phyloP scores from a whole-genome alignment of 768 basidiomycete genomes.

The Tricholoma terreum region DNA sequence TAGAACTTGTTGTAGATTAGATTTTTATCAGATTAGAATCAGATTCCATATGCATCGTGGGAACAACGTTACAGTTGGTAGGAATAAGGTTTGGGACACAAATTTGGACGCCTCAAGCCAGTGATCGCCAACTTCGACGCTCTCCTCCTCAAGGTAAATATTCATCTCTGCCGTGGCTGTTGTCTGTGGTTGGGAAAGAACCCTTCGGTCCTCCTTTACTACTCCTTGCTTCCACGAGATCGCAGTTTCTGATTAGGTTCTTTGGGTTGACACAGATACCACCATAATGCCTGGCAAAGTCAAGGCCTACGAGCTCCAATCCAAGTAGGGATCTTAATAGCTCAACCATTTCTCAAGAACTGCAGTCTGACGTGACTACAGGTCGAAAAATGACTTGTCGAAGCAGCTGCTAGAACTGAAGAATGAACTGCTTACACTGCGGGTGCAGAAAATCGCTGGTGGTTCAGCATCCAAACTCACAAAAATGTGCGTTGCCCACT shows the following conservation, averaged over 20 bases:
- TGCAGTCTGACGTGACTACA: slow-evolving; percentile 29
- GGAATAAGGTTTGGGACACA: slow-evolving; percentile 44
- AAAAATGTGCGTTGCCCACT: slow-evolving; percentile 76
- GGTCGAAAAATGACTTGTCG: slow-evolving; percentile 95
- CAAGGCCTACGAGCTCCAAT: slow-evolving; percentile 95
- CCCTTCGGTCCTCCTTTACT: background rate
- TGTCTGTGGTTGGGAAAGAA: background rate
- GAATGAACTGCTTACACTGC: slow-evolving; percentile 88
- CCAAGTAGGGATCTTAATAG: slow-evolving; percentile 61
- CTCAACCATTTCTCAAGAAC: background rate
- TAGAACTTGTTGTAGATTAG: slow-evolving; percentile 13
- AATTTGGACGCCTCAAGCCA: slow-evolving; percentile 23
- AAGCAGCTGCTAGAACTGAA: slow-evolving; percentile 95
- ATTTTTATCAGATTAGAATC: slow-evolving; percentile 39
- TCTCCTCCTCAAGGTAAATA: slow-evolving; percentile 42
- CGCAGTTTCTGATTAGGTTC: background rate
- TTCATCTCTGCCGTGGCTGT: slow-evolving; percentile 10
- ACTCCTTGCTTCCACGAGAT: background rate
- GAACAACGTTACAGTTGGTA: slow-evolving; percentile 41
- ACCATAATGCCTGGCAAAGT: slow-evolving; percentile 84
- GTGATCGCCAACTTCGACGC: slow-evolving; percentile 39
- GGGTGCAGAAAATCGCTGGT: slow-evolving; percentile 98
- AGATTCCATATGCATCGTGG: slow-evolving; percentile 28
- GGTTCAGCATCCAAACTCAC: slow-evolving; percentile 94
- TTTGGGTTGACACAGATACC: slow-evolving; percentile 11